Percentiles rank a stretch among this genome's conserved stretches.
phyloP scores from a whole-genome alignment of 164 flowering plant species.

The Paratinospora sagittata region DNA sequence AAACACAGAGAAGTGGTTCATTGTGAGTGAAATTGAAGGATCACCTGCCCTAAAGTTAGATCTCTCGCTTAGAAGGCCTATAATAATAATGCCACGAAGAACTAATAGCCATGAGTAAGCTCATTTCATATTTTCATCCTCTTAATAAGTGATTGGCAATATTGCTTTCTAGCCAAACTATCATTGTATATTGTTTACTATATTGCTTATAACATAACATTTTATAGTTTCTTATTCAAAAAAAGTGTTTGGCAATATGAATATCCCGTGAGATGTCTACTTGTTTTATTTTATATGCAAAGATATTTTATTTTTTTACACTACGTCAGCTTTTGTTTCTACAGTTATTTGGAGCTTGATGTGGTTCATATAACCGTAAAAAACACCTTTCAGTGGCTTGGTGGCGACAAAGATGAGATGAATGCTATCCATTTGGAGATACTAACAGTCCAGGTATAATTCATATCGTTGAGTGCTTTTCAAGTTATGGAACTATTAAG shows the following conservation, averaged over 20 bases:
- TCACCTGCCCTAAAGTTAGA: constrained; percentile 92
- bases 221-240: too few relatives aligned
- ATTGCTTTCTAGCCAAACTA: too few relatives aligned
- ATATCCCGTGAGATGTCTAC: background rate
- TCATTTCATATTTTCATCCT: background rate
- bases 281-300: background rate
- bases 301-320: background rate
- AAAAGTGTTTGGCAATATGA: too few relatives aligned
- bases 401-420: constrained; percentile 61
- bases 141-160: background rate
- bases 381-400: constrained; percentile 75
- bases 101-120: constrained; percentile 86
- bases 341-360: constrained; percentile 90
- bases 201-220: too few relatives aligned
- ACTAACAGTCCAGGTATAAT: constrained; percentile 53
- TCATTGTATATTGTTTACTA: too few relatives aligned
- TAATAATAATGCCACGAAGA: constrained; percentile 83
- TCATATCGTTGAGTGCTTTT: constrained; percentile 2
- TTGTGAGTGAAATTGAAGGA: constrained; percentile 80
- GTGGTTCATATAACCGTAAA: constrained; percentile 85
- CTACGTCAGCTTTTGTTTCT: background rate
- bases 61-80: constrained; percentile 80
- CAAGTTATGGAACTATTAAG: background rate
- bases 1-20: constrained; percentile 87
- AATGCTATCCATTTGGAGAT: constrained; percentile 81